These are phyloP conservation scores for Striga hermonthica DNA, from an alignment of 305 asterid species.

Conservation along the genomic window DNA sequence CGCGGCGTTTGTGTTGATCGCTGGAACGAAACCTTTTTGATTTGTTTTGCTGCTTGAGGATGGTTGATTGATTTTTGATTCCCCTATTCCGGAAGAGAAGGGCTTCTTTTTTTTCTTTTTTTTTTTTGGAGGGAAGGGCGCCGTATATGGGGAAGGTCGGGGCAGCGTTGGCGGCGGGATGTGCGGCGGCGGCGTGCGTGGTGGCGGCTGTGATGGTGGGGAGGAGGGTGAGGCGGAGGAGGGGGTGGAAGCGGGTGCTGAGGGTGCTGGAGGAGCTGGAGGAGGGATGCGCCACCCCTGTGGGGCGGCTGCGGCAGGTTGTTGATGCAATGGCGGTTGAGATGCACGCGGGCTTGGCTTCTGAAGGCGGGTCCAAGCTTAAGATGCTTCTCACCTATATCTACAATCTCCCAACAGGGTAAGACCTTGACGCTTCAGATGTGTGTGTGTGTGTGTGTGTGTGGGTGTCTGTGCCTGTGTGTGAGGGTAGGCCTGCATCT, in stretches of 20 bases:
- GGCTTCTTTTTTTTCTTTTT: too few species aligned
- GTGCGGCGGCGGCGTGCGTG: slow-evolving; percentile 70
- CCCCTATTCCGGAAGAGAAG: slow-evolving; percentile 8
- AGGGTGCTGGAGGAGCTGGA: slow-evolving; percentile 73
- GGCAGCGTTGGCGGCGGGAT: slow-evolving; percentile 59
- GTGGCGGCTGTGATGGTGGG: slow-evolving; percentile 64
- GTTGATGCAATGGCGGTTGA: slow-evolving; percentile 94
- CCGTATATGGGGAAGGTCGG: slow-evolving; percentile 57
- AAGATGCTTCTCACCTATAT: slow-evolving; percentile 85
- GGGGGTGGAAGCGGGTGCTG: slow-evolving; percentile 64
- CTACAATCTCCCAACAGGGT: slow-evolving; percentile 81
- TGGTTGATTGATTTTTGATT: slow-evolving; percentile 44
- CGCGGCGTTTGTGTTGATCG: slow-evolving; percentile 28
- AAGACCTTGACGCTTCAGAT: slow-evolving; percentile 28
- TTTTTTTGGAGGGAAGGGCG: slow-evolving; percentile 31
- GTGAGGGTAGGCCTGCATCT: background rate
- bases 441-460: background rate
- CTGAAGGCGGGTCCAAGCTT: slow-evolving; percentile 90
- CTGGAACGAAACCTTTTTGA: background rate
- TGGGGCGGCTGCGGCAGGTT: slow-evolving; percentile 67
- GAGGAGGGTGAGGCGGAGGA: slow-evolving; percentile 49
- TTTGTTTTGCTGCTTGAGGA: slow-evolving; percentile 6
- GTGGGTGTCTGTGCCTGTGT: background rate
- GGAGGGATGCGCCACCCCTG: slow-evolving; percentile 62
- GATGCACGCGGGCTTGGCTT: slow-evolving; percentile 96